phyloP scores from a whole-genome alignment of 2,329 filamentous ascomycete genomes.

The Pezizomycotina sp. region DNA sequence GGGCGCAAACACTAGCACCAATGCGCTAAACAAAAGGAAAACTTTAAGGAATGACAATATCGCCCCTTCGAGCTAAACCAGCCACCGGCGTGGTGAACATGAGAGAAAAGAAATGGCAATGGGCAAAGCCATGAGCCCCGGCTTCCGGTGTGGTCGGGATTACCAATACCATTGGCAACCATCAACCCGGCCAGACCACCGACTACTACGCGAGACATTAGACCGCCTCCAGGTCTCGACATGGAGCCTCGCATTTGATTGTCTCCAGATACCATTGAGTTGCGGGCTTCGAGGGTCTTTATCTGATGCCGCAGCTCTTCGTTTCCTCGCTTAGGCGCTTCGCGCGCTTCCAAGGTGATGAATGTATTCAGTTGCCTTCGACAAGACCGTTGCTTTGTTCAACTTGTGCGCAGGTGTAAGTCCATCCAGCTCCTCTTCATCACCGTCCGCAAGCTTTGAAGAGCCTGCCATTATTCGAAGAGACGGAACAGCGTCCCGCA shows the following conservation, averaged over 20 bases:
- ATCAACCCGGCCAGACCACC: slow-evolving; percentile 83
- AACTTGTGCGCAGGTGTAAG: slow-evolving; percentile 79
- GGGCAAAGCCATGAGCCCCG: slow-evolving; percentile 52
- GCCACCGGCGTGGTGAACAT: slow-evolving; percentile 35
- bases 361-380: slow-evolving; percentile 94
- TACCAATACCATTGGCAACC: slow-evolving; percentile 65
- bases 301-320: slow-evolving; percentile 60
- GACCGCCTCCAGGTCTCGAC: slow-evolving; percentile 33
- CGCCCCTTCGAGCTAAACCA: slow-evolving; percentile 21
- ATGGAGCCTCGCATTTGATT: slow-evolving; percentile 33
- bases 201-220: slow-evolving; percentile 67
- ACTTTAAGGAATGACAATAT: slow-evolving; percentile 20
- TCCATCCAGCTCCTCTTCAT: slow-evolving; percentile 63
- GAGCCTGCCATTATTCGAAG: slow-evolving; percentile 51
- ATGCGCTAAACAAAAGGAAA: slow-evolving; percentile 19
- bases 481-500: slow-evolving; percentile 82
- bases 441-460: slow-evolving; percentile 56
- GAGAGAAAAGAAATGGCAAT: slow-evolving; percentile 25
- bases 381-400: slow-evolving; percentile 92
- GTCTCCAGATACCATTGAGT: too few species aligned
- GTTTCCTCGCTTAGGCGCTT: slow-evolving; percentile 70
- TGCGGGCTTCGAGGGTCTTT: slow-evolving; percentile 62
- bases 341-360: slow-evolving; percentile 76
- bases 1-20: slow-evolving; percentile 20
- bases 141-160: slow-evolving; percentile 49